Evolutionary conservation across 2,329 filamentous ascomycete species (phyloP), one percentile per base, ranked within the genome.

Genomic region (Trichoderma sp.): DNA sequence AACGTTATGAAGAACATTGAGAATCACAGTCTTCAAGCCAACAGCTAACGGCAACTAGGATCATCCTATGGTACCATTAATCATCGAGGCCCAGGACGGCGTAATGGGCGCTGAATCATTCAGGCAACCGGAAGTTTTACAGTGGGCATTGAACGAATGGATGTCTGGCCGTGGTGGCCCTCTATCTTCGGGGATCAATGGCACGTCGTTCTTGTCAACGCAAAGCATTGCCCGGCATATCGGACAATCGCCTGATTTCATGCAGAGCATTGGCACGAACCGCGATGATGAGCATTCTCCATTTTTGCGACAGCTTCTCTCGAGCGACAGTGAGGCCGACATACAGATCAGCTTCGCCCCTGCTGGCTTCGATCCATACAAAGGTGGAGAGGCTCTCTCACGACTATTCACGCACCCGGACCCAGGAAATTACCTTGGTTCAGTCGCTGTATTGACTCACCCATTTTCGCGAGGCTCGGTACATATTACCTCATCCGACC

Each of bases 51-150:
- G 39, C 6, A 18, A 7, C 1, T 34, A 65, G 39, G 62, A 87
- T 74, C 85, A 86, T 51, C 62, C 62, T 83, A 83, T 84, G 82
- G 78, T 82, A 3, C 78, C 81, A 6, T 80, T 81, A 47, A 80
- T 85, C 36, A 85, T 83, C 26, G 84, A 86, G 67, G 82, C 86
- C 34, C 34, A 63, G 21, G 60, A 63, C 3, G 60, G 60, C 8
- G 34, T 63, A n/a, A 24, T 43, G 24, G 32, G 34, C 9, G 60
- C 60, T 12, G 47, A 34, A 26, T 26, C 28, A 30, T 68, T 58
- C 24, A 14, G 65, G 24, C 8, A 57, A 24, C 64, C 51, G 2
- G 14, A 57, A 26, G n/a, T 57, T 28, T 47, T 57, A n/a, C 26
- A 67, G 18, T 47, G 32, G 47, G 47, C 47, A 24, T 28, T 47